Evolutionary conservation across 2,329 filamentous ascomycete species (phyloP), one percentile per base, ranked within the genome.

Genomic region (Cladosporium velox): DNA sequence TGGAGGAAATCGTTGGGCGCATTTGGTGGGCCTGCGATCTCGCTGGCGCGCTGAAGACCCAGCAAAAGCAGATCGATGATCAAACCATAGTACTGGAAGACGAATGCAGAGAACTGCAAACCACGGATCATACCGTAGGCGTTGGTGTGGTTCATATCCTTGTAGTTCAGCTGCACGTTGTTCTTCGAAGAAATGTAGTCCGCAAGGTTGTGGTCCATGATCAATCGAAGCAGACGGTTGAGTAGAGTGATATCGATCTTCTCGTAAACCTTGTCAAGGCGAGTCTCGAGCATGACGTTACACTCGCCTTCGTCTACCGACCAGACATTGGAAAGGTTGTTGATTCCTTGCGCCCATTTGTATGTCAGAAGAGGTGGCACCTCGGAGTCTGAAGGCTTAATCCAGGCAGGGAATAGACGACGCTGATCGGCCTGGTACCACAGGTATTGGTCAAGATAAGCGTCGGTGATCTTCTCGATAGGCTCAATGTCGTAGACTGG

Each of bases 181-280:
- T 99, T 99, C 87, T 99, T 99, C 44, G 94, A 93, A 1, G 94
- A 97, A 75, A 99, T 99, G 80, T 99, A 99, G 78, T 99, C 96
- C 5, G 95, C 95, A 81, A 99, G 81, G 78, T 99, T 99, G 84
- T 99, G 95, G 74, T 99, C 96, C 96, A 99, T 99, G 77, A 99
- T 97, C 71, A 99, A 81, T 58, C 95, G 88, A 59, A 99, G 84
- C 35, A 99, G 85, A 66, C 94, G 91, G 81, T 99, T 99, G 72
- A 99, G 87, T 66, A 99, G 84, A 0, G 95, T 99, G 68, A 99
- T 82, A 81, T 99, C 95, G 68, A 99, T 97, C 86, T 99, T 99
- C 82, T 99, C 95, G 71, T 99, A 99, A 55, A 99, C 93, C 80
- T 99, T 99, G n/a, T 95, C 97, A 3, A 99, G 83, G 72, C 97